phyloP scores from a whole-genome alignment of 495 filamentous ascomycete species.

The Penicillium pulvis region DNA sequence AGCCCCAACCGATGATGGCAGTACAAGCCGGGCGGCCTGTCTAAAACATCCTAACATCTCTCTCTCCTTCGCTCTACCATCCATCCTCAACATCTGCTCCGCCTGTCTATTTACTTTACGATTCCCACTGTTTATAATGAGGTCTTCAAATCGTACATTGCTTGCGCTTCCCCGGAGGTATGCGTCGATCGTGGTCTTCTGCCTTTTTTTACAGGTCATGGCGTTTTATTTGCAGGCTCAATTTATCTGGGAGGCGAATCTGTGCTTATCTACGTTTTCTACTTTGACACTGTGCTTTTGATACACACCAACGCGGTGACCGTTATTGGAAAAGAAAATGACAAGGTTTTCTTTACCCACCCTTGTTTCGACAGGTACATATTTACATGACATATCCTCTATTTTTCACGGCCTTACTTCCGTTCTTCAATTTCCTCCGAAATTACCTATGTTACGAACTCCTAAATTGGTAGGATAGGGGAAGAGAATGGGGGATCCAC shows the following conservation, averaged over 20 bases:
- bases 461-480: not conserved
- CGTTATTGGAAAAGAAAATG: not conserved
- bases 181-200: constrained; percentile 16
- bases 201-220: constrained; percentile 30
- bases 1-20: constrained; percentile 49
- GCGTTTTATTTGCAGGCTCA: constrained; percentile 27
- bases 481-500: not conserved
- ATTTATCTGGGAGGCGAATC: constrained; percentile 28
- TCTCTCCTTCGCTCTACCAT: not conserved
- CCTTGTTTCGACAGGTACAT: constrained; percentile 29
- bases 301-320: constrained; percentile 8
- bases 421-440: not conserved
- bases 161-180: constrained; percentile 21
- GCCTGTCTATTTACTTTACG: constrained; percentile 31
- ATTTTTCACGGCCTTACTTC: not conserved
- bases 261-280: constrained; percentile 20
- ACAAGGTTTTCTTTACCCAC: constrained; percentile 2
- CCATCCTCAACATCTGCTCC: constrained; percentile 12
- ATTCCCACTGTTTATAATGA: constrained; percentile 40
- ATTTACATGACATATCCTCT: constrained; percentile 23
- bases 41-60: constrained; percentile 17
- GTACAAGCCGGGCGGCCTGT: constrained; percentile 44
- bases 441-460: not conserved
- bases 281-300: constrained; percentile 13
- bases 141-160: constrained; percentile 29